These are phyloP conservation scores for Phylloboletellus chloephorus DNA, from an alignment of 1,284 basidiomycete species.

Conservation along the genomic window DNA sequence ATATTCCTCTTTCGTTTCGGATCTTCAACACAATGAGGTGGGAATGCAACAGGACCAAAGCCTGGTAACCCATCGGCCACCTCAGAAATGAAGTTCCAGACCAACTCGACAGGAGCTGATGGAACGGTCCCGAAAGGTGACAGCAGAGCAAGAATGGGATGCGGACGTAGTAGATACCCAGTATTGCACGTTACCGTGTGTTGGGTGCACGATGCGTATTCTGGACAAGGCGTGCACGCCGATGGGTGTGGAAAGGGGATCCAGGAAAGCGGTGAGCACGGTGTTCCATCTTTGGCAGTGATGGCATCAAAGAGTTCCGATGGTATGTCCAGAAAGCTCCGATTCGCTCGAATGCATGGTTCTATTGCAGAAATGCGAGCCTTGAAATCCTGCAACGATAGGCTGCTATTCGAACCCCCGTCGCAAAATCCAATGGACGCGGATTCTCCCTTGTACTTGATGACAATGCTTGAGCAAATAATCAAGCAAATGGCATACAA, in stretches of 20 bases:
- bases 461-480: constrained; percentile 37
- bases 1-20: constrained; percentile 76
- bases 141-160: constrained; percentile 46
- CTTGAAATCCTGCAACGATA: constrained; percentile 46
- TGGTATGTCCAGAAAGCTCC: constrained; percentile 37
- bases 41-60: constrained; percentile 72
- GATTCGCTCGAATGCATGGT: constrained; percentile 56
- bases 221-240: constrained; percentile 81
- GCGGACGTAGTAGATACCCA: constrained; percentile 68
- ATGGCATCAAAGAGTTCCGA: constrained; percentile 27
- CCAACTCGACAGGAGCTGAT: constrained; percentile 38
- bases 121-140: constrained; percentile 37
- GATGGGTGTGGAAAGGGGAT: constrained; percentile 59
- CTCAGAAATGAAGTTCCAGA: constrained; percentile 43
- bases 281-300: constrained; percentile 33
- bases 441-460: constrained; percentile 63
- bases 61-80: constrained; percentile 71
- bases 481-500: constrained; percentile 37
- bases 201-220: constrained; percentile 71
- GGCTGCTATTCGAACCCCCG: constrained; percentile 58
- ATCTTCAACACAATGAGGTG: constrained; percentile 80
- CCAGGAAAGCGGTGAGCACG: constrained; percentile 51
- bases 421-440: constrained; percentile 81
- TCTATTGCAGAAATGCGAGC: constrained; percentile 44
- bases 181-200: constrained; percentile 64